phyloP scores from a whole-genome alignment of 225 moss, liverwort and hornwort species.

The Thuidium tamariscinum region DNA sequence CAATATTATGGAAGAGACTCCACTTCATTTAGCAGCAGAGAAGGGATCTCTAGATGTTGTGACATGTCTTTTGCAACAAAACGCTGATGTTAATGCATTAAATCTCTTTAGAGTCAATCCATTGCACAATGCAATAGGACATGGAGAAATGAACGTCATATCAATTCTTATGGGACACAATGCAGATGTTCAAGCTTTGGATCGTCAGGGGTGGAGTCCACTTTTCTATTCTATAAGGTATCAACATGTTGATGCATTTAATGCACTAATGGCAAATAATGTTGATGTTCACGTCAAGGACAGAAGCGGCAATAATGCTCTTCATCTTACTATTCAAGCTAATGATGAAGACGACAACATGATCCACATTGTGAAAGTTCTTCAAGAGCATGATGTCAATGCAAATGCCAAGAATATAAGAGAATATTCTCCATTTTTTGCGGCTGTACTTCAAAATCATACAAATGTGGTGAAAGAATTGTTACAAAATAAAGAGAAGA shows the following conservation, averaged over 20 bases:
- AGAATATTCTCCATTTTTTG: neutral
- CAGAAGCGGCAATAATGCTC: neutral
- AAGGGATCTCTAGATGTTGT: no score
- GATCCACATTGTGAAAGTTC: neutral
- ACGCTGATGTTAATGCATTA: no score
- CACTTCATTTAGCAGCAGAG: no score
- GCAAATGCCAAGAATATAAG: neutral
- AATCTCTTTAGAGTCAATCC: no score
- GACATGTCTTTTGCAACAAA: no score
- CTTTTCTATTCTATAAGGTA: neutral
- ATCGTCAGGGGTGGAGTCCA: neutral
- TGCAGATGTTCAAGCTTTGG: neutral
- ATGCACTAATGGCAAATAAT: neutral
- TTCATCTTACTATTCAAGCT: neutral
- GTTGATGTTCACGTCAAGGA: neutral
- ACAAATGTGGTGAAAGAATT: neutral
- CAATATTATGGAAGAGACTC: no score
- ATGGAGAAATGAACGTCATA: no score
- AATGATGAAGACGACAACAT: accelerated
- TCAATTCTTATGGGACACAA: neutral
- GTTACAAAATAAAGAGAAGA: neutral
- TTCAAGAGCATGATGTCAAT: neutral
- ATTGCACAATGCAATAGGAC: no score
- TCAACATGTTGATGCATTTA: neutral
- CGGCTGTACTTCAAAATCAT: neutral